These are phyloP conservation scores for Botryotinia narcissicola DNA, from an alignment of 2,329 filamentous ascomycete genomes.

Conservation along the genomic window DNA sequence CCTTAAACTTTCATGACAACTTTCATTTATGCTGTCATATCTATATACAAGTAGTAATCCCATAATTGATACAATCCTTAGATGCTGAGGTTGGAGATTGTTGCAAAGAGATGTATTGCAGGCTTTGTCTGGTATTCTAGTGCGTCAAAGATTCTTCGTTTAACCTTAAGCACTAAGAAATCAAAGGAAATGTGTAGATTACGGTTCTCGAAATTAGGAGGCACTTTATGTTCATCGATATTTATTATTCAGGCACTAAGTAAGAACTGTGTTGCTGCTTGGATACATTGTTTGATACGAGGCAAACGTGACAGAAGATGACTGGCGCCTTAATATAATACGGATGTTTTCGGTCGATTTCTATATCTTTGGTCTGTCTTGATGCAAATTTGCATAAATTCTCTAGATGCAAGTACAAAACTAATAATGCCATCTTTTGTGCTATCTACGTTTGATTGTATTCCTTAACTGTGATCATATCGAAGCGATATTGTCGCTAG, in stretches of 20 bases:
- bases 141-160: background rate
- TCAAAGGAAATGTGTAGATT: background rate
- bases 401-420: background rate
- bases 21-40: rapidly evolving
- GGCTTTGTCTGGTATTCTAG: background rate
- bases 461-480: background rate
- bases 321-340: background rate
- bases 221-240: background rate
- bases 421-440: background rate
- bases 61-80: rapidly evolving
- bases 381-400: background rate
- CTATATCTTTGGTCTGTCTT: background rate
- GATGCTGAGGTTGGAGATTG: background rate
- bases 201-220: rapidly evolving
- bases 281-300: rapidly evolving
- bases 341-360: rapidly evolving
- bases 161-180: background rate
- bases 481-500: background rate
- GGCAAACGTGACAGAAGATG: background rate
- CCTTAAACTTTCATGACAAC: background rate
- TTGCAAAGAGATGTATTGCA: too few relatives aligned
- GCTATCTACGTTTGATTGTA: background rate
- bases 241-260: background rate
- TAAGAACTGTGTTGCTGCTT: background rate
- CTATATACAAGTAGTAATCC: background rate